A percentile compares a stretch with the other conserved stretches of the same genome.
Evolutionary conservation across 139 green algal genomes (phyloP).

Genomic region (Coccomyxa sp.): DNA sequence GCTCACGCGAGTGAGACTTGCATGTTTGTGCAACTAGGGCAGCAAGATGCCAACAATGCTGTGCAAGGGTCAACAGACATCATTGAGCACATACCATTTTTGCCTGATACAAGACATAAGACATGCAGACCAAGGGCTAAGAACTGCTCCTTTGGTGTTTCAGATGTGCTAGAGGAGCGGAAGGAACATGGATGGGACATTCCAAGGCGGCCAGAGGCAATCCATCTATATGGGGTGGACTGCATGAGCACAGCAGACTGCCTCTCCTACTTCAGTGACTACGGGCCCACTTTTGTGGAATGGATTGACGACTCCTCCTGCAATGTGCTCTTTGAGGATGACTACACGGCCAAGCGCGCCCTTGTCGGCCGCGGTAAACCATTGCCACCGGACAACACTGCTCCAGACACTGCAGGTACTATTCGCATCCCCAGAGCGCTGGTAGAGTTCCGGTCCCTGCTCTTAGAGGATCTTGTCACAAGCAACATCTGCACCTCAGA

Average conservation of each 20-base stretch:
- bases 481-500: too few species aligned
- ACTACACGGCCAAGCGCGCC: conserved; percentile 47
- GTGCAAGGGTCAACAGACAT: too few species aligned
- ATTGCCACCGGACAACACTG: conserved; percentile 45
- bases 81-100: too few species aligned
- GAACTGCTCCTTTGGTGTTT: background rate
- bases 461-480: too few species aligned
- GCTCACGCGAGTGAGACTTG: too few species aligned
- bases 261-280: conserved; percentile 62
- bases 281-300: conserved; percentile 73
- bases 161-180: conserved; percentile 54
- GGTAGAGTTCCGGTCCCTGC: too few species aligned
- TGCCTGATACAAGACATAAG: too few species aligned
- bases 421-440: background rate
- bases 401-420: conserved; percentile 26
- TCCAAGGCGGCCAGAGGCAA: conserved; percentile 43
- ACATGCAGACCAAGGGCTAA: too few species aligned
- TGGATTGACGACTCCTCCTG: conserved; percentile 85
- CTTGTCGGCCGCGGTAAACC: conserved; percentile 55
- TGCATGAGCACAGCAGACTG: conserved; percentile 65
- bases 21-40: too few species aligned
- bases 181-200: conserved; percentile 33
- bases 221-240: conserved; percentile 86
- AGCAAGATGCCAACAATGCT: too few species aligned
- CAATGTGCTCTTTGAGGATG: conserved; percentile 73